phyloP scores from a whole-genome alignment of 2,329 filamentous ascomycete genomes.

The Magnaporthales sp. region DNA sequence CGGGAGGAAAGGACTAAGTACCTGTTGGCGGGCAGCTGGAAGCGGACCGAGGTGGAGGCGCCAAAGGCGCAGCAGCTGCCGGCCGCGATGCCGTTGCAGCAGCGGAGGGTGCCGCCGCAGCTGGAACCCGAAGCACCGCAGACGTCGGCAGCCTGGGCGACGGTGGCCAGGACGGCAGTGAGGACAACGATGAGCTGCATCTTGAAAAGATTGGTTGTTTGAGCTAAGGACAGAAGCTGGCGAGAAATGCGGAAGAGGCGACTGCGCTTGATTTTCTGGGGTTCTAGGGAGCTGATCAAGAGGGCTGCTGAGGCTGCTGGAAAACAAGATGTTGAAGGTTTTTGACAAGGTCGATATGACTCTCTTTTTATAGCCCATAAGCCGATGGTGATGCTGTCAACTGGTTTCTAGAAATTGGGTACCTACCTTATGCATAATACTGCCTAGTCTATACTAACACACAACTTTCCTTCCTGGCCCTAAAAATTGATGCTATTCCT shows the following conservation, averaged over 20 bases:
- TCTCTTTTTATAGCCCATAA: neutral
- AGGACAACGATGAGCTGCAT: conserved; percentile 1
- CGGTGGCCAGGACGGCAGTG: conserved; percentile 1
- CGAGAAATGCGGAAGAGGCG: too few species aligned
- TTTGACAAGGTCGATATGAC: neutral
- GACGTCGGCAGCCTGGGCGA: conserved; percentile 2
- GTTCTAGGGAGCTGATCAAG: neutral
- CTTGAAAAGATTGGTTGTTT: conserved; percentile 6
- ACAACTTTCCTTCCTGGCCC: neutral
- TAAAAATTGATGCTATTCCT: too few species aligned
- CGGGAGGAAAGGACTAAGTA: too few species aligned
- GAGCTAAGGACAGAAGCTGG: too few species aligned
- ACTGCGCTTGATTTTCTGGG: neutral
- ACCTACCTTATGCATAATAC: too few species aligned
- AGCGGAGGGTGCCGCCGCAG: neutral
- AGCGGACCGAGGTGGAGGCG: neutral
- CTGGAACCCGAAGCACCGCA: neutral
- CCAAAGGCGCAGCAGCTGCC: neutral
- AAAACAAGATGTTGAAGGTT: neutral
- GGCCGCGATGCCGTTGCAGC: conserved; percentile 1
- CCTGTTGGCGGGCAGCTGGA: conserved; percentile 1
- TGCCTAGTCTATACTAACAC: neutral
- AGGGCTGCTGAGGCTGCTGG: neutral
- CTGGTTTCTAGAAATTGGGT: neutral
- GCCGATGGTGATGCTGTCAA: too few species aligned